Evolutionary conservation across 257 asterid species (phyloP).

Genomic region (Solanum peruvianum): DNA sequence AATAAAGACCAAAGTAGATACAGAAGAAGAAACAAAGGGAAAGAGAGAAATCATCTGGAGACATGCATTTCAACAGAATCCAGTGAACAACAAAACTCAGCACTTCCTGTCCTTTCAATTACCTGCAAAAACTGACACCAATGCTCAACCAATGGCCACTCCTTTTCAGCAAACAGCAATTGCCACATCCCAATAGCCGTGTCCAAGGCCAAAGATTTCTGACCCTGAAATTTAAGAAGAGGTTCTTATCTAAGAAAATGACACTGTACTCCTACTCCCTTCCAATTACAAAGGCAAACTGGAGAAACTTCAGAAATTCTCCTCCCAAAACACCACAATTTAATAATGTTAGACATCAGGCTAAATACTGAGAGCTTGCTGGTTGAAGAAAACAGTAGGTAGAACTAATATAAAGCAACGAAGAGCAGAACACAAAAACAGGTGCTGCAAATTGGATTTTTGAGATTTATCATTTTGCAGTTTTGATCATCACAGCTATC

Average conservation of each 20-base stretch:
- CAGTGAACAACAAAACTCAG: not conserved
- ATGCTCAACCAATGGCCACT: constrained; percentile 90
- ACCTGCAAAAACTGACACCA: constrained; percentile 99
- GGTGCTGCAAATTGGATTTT: not conserved
- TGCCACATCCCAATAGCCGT: constrained; percentile 99
- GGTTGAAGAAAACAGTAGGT: not conserved
- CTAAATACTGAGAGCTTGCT: not conserved
- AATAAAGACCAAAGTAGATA: not conserved
- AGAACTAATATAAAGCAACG: not conserved
- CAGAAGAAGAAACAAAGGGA: not conserved
- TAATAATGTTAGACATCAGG: not conserved
- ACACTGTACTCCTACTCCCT: not conserved
- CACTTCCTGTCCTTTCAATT: not conserved
- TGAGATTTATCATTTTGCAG: not conserved
- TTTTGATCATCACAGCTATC: not conserved
- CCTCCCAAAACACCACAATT: not conserved
- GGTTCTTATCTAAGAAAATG: not conserved
- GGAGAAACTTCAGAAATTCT: not conserved
- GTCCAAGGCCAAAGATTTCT: constrained; percentile 93
- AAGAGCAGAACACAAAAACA: not conserved
- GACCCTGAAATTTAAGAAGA: constrained; percentile 57
- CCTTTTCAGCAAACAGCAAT: constrained; percentile 80
- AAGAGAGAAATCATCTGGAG: not conserved
- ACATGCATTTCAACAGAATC: not conserved
- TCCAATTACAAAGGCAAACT: not conserved